Percentiles rank a stretch among this genome's conserved stretches.
These are phyloP conservation scores for Yamadazyma scolyti DNA, from an alignment of 805 yeast genomes.

Conservation along the genomic window DNA sequence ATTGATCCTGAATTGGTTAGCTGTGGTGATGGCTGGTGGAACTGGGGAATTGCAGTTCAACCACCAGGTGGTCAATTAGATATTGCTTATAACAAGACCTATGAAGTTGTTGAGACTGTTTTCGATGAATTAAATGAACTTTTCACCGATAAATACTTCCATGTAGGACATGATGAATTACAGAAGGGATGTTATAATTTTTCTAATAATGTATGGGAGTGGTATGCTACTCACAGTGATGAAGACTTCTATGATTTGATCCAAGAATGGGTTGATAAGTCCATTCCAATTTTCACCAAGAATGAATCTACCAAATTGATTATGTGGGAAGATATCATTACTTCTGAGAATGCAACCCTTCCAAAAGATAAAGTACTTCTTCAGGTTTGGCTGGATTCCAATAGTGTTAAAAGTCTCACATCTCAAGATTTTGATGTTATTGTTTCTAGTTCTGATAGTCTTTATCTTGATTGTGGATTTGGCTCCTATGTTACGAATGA, in stretches of 20 bases:
- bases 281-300: conserved; percentile 27
- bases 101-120: conserved; percentile 28
- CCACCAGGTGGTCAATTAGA: conserved; percentile 43
- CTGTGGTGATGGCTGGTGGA: conserved; percentile 25
- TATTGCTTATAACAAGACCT: conserved; percentile 25
- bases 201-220: conserved; percentile 20
- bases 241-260: conserved; percentile 22
- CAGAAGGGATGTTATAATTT: conserved; percentile 29
- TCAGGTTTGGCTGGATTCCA: conserved; percentile 29
- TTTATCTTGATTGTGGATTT: conserved; percentile 40
- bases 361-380: conserved; percentile 27
- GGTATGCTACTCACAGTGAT: conserved; percentile 23
- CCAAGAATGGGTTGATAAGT: conserved; percentile 31
- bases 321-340: conserved; percentile 40
- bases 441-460: conserved; percentile 27
- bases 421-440: conserved; percentile 34
- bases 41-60: conserved; percentile 28
- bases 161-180: conserved; percentile 41
- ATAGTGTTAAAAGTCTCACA: conserved; percentile 24
- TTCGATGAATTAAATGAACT: conserved; percentile 27
- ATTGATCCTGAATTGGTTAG: conserved; percentile 25
- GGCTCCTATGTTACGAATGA: conserved; percentile 36
- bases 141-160: conserved; percentile 36
- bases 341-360: conserved; percentile 16
- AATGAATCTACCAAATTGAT: conserved; percentile 18